Conservation (phyloP, 805 yeast species). For the Starmerella riodocensis region DNA sequence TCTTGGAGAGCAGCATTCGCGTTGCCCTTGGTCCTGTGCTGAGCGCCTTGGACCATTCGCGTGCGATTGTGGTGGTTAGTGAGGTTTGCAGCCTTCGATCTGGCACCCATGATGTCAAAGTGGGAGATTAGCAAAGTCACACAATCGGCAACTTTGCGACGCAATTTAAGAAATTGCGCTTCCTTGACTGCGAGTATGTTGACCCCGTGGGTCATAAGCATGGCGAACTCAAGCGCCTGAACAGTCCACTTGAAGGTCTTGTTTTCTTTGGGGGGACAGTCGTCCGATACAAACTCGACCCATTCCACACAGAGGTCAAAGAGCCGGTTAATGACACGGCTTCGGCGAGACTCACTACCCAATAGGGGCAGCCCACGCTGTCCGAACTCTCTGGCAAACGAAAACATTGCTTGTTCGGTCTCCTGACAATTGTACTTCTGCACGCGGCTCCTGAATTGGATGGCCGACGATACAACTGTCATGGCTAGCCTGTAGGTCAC, state of each 20-base stretch:
- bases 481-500: constrained; percentile 55
- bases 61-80: constrained; percentile 28
- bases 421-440: constrained; percentile 61
- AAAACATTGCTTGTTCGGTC: constrained; percentile 55
- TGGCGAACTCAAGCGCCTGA: constrained; percentile 85
- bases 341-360: constrained; percentile 52
- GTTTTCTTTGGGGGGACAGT: constrained; percentile 82
- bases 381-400: constrained; percentile 71
- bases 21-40: constrained; percentile 23
- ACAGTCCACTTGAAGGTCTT: constrained; percentile 95
- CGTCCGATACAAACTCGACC: constrained; percentile 87
- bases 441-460: constrained; percentile 34
- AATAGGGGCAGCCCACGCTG: constrained; percentile 53
- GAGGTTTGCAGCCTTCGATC: constrained; percentile 51
- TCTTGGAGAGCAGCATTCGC: constrained; percentile 36
- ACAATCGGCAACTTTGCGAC: constrained; percentile 81
- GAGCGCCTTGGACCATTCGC: constrained; percentile 4
- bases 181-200: constrained; percentile 71
- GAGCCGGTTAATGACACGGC: constrained; percentile 55
- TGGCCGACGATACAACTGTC: constrained; percentile 48
- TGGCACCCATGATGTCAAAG: constrained; percentile 96
- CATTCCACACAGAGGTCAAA: constrained; percentile 72
- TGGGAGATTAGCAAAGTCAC: constrained; percentile 88
- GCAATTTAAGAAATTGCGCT: constrained; percentile 57
- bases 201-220: constrained; percentile 84